phyloP scores from a whole-genome alignment of 225 moss, liverwort and hornwort species.

The Asterella californica region DNA sequence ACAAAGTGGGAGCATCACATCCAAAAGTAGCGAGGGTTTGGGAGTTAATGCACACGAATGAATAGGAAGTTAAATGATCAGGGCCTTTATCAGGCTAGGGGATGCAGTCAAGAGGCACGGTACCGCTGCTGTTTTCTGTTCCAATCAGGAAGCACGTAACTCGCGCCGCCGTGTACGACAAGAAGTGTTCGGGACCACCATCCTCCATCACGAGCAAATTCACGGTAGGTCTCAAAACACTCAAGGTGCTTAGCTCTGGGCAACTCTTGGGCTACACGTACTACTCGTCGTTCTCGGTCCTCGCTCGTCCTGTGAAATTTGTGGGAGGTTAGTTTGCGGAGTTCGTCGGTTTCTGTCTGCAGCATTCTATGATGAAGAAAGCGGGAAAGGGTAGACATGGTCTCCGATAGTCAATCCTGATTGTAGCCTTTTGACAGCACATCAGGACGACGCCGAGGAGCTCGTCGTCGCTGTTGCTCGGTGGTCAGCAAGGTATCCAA shows the following conservation, averaged over 20 bases:
- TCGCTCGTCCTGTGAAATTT: not conserved
- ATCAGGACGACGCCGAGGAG: not conserved
- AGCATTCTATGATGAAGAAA: not conserved
- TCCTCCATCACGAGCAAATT: not conserved
- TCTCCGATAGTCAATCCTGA: not conserved
- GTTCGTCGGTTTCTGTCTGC: not conserved
- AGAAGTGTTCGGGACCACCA: not conserved
- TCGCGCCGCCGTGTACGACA: not conserved
- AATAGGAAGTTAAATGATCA: not conserved
- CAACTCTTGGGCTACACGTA: not conserved
- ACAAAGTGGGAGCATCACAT: not conserved
- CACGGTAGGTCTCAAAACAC: constrained; percentile 4
- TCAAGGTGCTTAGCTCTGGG: not conserved
- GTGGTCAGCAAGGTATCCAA: constrained; percentile 1
- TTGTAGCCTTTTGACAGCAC: not conserved
- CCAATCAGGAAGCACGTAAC: not conserved
- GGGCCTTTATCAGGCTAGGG: not conserved
- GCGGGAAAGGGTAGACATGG: not conserved
- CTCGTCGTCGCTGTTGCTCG: not conserved
- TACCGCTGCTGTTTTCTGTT: not conserved
- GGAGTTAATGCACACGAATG: not conserved
- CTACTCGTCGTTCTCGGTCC: not conserved
- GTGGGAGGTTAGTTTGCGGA: not conserved
- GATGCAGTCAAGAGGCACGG: not conserved
- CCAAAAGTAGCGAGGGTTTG: not conserved